These are phyloP conservation scores for Colletotrichum graminicola DNA, from an alignment of 2,329 filamentous ascomycete genomes.

Conservation along the genomic window DNA sequence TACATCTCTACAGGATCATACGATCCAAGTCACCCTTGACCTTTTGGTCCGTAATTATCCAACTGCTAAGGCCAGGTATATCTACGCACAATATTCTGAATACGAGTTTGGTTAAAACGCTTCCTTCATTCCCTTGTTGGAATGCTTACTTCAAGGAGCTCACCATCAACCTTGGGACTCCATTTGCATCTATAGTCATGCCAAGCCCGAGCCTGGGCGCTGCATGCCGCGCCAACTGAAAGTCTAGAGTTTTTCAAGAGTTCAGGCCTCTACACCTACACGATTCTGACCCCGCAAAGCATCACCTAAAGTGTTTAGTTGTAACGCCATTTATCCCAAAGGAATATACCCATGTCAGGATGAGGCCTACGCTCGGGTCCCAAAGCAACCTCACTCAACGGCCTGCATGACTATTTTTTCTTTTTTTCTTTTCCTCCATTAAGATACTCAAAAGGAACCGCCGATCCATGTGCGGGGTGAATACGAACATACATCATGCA, in stretches of 20 bases:
- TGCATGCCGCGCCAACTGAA: not conserved
- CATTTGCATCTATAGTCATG: not conserved
- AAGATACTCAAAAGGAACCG: not conserved
- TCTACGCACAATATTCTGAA: too few species aligned
- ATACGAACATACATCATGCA: conserved; percentile 4
- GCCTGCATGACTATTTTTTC: not conserved
- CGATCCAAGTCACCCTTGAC: too few species aligned
- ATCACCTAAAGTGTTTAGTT: not conserved
- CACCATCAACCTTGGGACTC: too few species aligned
- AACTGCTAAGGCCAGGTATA: too few species aligned
- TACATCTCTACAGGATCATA: too few species aligned
- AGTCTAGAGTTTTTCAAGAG: not conserved
- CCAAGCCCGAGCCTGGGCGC: not conserved
- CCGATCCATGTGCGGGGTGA: not conserved
- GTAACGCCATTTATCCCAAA: not conserved
- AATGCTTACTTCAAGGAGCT: too few species aligned
- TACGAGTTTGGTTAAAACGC: too few species aligned
- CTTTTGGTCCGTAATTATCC: too few species aligned
- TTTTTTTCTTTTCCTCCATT: not conserved
- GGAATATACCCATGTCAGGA: not conserved
- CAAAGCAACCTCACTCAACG: not conserved
- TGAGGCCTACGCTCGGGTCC: not conserved
- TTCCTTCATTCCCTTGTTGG: too few species aligned
- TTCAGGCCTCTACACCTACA: not conserved
- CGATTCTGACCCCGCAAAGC: not conserved